Conservation (phyloP, 2,329 filamentous ascomycete genomes). For the Fusarium temperatum region DNA sequence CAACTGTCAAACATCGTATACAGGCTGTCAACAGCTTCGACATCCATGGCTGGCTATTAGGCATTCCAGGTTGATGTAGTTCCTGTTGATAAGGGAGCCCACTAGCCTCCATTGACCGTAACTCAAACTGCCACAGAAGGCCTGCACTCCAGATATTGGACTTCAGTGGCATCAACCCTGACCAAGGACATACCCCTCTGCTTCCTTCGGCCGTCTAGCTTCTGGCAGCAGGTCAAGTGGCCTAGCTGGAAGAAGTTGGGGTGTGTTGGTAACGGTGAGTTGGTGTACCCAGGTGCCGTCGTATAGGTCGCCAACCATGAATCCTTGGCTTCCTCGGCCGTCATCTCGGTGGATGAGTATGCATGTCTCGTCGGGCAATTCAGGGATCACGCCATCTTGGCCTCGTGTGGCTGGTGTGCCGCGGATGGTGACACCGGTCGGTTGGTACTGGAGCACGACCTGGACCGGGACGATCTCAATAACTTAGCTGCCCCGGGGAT, state of each 20-base stretch:
- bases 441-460: background rate
- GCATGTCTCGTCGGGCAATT: rapidly evolving
- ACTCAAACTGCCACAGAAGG: background rate
- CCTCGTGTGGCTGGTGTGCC: background rate
- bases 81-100: rapidly evolving
- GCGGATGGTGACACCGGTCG: background rate
- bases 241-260: background rate
- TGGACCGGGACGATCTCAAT: rapidly evolving
- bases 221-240: background rate
- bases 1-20: background rate
- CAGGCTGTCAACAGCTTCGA: background rate
- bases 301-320: background rate
- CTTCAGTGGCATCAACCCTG: background rate
- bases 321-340: rapidly evolving
- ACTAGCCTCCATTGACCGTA: background rate
- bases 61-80: background rate
- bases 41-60: background rate
- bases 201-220: background rate
- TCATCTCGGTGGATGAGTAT: background rate
- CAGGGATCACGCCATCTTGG: background rate
- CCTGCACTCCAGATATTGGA: background rate
- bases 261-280: background rate
- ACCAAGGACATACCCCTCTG: rapidly evolving
- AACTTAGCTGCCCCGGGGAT: rapidly evolving
- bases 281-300: rapidly evolving